Evolutionary conservation across 805 yeast species (phyloP), one percentile per base, ranked within the genome.

Genomic region (Ogataea kodamae): DNA sequence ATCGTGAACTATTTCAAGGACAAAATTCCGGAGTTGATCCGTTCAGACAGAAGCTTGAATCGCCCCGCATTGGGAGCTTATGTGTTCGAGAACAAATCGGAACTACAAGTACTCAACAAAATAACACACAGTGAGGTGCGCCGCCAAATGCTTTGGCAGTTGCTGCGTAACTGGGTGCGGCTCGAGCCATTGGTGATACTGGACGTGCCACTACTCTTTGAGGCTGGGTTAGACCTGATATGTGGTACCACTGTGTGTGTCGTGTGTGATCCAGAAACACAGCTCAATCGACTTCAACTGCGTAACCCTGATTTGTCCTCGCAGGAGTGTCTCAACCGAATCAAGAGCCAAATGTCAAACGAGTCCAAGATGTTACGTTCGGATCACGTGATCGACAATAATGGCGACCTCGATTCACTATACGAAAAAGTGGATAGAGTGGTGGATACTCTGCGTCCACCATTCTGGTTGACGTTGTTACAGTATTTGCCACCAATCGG

Each of bases 131-230:
- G 97, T 0, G 90, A 86, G 5, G 89, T 92, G 2, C 70, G 81
- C 27, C 63, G 70, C 43, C 82, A 75, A 28, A 86, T 90, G 51
- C 55, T 74, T 6, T 62, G 69, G 59, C 74, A 72, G 46, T 61
- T 86, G 1, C 22, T 81, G 2, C 39, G 45, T 32, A 73, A 74
- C 11, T 92, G 88, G 69, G 18, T 86, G 9, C 42, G 55, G 7
- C 76, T 86, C 9, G 53, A 74, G 26, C 56, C 66, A 9, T 48
- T 87, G 52, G 88, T 87, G 3, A 62, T 92, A 0, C 59, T 92
- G 30, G 99, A 92, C 52, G 90, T 94, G 3, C 99, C 99, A 1
- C 63, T 92, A 22, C 62, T 92, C 12, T 92, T 85, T 57, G 98
- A 92, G 56, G 71, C 87, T 21, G 74, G 77, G 2, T 64, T 90